A percentile compares a stretch with the other conserved stretches of the same genome.
These are phyloP conservation scores for Cocos nucifera DNA, from an alignment of 176 grass and related monocot genomes.

Conservation along the genomic window DNA sequence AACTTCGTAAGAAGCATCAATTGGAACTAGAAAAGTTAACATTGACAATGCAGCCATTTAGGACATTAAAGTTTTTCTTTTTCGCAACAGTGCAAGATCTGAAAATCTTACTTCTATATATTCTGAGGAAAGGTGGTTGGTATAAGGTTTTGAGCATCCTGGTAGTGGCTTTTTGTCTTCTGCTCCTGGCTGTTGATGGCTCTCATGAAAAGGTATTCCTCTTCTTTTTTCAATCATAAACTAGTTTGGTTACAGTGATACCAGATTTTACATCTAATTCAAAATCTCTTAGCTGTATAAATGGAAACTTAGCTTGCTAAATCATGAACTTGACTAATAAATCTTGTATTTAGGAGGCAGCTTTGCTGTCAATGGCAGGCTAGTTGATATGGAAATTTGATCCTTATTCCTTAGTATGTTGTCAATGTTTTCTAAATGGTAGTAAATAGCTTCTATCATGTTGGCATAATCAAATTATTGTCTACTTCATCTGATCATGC, in stretches of 20 bases:
- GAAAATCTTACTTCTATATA: conserved; percentile 37
- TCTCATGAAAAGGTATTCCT: conserved; percentile 63
- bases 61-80: conserved; percentile 49
- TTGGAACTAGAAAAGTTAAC: conserved; percentile 54
- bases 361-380: too few species aligned
- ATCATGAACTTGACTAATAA: too few species aligned
- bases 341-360: too few species aligned
- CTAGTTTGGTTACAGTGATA: background rate
- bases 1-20: conserved; percentile 52
- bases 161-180: conserved; percentile 22
- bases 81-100: conserved; percentile 58
- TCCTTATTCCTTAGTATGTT: too few species aligned
- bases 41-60: conserved; percentile 55
- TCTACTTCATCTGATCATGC: too few species aligned
- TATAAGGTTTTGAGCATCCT: conserved; percentile 38
- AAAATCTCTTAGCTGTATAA: too few species aligned
- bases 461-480: too few species aligned
- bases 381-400: too few species aligned
- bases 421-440: too few species aligned
- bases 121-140: conserved; percentile 39
- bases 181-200: conserved; percentile 40
- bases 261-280: too few species aligned
- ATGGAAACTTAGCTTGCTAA: too few species aligned
- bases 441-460: too few species aligned
- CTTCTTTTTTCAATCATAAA: conserved; percentile 7